Base-by-base conservation (phyloP, 805 yeast species). In the Candida germanica region DNA sequence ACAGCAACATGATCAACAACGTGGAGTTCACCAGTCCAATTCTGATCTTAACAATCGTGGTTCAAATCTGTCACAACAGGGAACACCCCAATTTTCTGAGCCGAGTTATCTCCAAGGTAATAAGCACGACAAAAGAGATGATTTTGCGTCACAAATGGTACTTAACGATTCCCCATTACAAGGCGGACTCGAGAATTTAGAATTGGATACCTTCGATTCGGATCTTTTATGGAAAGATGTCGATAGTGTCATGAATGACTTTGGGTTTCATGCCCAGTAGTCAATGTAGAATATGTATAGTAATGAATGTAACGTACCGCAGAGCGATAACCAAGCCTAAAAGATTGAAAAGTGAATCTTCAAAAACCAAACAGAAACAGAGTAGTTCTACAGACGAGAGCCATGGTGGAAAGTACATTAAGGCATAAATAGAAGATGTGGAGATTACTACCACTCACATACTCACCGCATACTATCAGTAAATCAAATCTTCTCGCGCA, bases 231-330 rank as follows among this genome's bases (percentile, higher is more conserved):
- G 83, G 88, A 83, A 81, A 51, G 94, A 87, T 53, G 89, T 87
- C 19, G 95, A 87, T 46, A 71, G 86, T 31, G 84, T 87, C 39
- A 86, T 87, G 95, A 86, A 84, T 53, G 95, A 87, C 53, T 87
- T 87, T 60, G 96, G 96, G 4, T 87, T 87, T 64, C 86, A 84
- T 46, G 79, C 87, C 3, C 70, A 44, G 17, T 44, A 38, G 28
- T 30, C 24, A 29, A 22, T 35, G 33, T 34, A 28, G 24, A 24
- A 8, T 15, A 24, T 18, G 10, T 20, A n/a, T n/a, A n/a, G n/a
- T n/a, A n/a, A n/a, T n/a, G n/a, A n/a, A n/a, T n/a, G n/a, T n/a
- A n/a, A n/a, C n/a, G n/a, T n/a, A n/a, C n/a, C n/a, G n/a, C n/a
- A n/a, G n/a, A n/a, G n/a, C n/a, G n/a, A n/a, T n/a, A n/a, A n/a